Evolutionary conservation across 2,329 filamentous ascomycete species (phyloP).

Genomic region (Arthroderma sp.): DNA sequence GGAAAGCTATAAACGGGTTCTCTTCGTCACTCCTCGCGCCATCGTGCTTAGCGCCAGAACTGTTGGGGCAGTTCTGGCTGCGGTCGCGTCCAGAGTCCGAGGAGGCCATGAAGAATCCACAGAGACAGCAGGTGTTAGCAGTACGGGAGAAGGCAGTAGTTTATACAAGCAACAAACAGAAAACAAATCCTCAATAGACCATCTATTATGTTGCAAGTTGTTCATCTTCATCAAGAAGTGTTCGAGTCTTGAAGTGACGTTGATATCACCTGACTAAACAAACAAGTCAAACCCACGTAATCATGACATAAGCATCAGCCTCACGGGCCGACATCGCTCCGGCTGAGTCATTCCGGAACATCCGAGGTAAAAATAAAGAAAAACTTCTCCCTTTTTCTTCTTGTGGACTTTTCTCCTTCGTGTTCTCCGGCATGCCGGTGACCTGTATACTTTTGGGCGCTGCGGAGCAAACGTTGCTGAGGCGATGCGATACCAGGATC

Average conservation of each 20-base stretch:
- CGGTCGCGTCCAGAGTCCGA: slow-evolving; percentile 5
- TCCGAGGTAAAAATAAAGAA: not conserved
- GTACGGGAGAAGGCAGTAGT: no score
- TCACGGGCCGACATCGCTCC: not conserved
- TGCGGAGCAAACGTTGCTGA: not conserved
- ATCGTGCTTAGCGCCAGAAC: not conserved
- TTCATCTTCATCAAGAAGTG: no score
- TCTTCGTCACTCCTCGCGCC: slow-evolving; percentile 19
- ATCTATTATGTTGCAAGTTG: no score
- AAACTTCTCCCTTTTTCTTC: no score
- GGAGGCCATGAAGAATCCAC: not conserved
- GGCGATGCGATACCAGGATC: not conserved
- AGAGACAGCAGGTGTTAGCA: no score
- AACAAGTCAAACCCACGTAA: not conserved
- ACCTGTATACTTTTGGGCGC: not conserved
- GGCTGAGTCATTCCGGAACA: not conserved
- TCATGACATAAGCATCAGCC: not conserved
- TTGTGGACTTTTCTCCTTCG: no score
- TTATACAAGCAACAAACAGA: no score
- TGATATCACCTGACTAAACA: not conserved
- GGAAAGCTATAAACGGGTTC: slow-evolving; percentile 50
- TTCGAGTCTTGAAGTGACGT: not conserved
- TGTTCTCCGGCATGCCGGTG: not conserved
- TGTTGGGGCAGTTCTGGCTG: not conserved
- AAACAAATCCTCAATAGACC: no score